Percentiles rank a stretch among this genome's conserved stretches.
phyloP scores from a whole-genome alignment of 73 alveolate species.

The Uronychia binucleata region DNA sequence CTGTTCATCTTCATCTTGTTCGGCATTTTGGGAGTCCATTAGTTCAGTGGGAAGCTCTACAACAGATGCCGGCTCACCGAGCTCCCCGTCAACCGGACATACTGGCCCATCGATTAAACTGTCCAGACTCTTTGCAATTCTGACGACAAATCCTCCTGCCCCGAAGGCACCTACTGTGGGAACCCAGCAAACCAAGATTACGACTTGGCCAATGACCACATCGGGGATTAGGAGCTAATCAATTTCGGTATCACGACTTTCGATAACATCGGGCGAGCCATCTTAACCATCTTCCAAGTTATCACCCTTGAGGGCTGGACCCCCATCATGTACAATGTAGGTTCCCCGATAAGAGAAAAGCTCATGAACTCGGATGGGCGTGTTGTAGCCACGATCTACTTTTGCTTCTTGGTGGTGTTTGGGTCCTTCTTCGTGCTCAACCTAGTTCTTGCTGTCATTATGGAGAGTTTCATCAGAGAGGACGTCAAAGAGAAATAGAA shows the following conservation, averaged over 20 bases:
- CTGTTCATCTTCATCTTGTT: conserved; percentile 6
- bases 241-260: neutral
- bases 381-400: neutral
- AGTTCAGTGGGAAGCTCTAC: neutral
- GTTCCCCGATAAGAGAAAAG: neutral
- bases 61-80: conserved; percentile 16
- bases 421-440: neutral
- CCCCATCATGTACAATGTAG: neutral
- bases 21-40: conserved; percentile 12
- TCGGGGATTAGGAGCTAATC: neutral
- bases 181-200: neutral
- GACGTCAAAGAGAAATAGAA: neutral
- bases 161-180: neutral
- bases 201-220: neutral
- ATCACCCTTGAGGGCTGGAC: neutral
- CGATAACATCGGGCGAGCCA: neutral
- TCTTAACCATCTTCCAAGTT: neutral
- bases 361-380: neutral
- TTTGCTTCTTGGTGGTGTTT: neutral
- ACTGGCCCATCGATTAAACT: neutral
- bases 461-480: neutral
- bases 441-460: neutral
- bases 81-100: neutral
- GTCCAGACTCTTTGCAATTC: neutral
- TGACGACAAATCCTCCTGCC: neutral